Evolutionary conservation across 176 grass and related monocot genomes (phyloP), one percentile per base, ranked within the genome.

Genomic region (Olyra latifolia): DNA sequence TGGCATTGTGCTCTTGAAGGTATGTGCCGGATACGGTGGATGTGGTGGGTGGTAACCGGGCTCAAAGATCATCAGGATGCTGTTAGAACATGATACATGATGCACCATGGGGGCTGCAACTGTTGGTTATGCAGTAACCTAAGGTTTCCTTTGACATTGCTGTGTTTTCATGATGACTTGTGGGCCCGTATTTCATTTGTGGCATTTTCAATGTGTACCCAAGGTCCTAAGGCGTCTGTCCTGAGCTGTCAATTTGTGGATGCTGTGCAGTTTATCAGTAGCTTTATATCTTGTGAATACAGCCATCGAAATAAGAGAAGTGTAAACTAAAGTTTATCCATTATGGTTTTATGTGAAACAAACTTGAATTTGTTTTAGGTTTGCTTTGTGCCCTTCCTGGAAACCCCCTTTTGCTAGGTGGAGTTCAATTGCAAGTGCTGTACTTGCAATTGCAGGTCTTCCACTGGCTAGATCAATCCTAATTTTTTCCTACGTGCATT

Each of bases 1-100:
- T 11, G 5, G 1, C 4, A n/a, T 47, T 39, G 4, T 38, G 9
- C 74, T 89, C 8, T 56, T 87, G 77, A 74, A 97, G 94, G 77
- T 97, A 90, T 71, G 80, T 94, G 44, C 89, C 94, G n/a, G 91
- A 97, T 57, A 97, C 94, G 0, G 87, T 97, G 50, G 94, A 97
- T 39, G 80, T 97, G 78, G 79, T 83, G 52, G 86, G 87, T 70
- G 91, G 91, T 69, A 80, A 80, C 62, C 71, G 82, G 64, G 86
- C 84, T 43, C 82, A 85, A 80, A 76, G 91, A 41, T 89, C 91
- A 32, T 87, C 91, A 32, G 94, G 91, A 14, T 97, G 94, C 64
- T 93, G 94, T 76, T 97, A 93, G 87, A 35, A 52, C 64, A 77
- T 74, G 23, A 58, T 5, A 52, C 64, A 77, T 74, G 23, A 58